A percentile compares a stretch with the other conserved stretches of the same genome.
phyloP scores from a whole-genome alignment of 2,329 filamentous ascomycete species.

The Fonsecaea pedrosoi region DNA sequence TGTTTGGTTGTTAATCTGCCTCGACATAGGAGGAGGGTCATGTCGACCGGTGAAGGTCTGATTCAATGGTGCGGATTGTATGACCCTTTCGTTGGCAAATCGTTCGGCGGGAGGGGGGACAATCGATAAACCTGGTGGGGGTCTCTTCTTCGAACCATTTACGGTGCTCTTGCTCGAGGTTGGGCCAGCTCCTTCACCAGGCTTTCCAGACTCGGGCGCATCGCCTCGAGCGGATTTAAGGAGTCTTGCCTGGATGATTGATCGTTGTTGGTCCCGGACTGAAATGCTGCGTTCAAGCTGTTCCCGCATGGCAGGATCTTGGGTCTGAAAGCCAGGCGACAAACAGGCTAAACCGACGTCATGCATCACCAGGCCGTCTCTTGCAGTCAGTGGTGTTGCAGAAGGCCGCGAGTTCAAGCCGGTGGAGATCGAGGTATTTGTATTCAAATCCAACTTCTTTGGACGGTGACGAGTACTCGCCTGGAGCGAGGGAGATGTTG shows the following conservation, averaged over 20 bases:
- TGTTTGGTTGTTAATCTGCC: conserved; percentile 80
- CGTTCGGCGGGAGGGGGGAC: conserved; percentile 91
- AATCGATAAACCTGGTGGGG: conserved; percentile 89
- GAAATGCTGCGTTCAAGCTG: conserved; percentile 93
- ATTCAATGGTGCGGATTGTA: conserved; percentile 92
- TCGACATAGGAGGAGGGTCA: conserved; percentile 75
- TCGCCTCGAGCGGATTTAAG: conserved; percentile 87
- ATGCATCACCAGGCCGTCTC: conserved; percentile 80
- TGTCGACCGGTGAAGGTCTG: conserved; percentile 94
- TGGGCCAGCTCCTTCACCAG: conserved; percentile 54
- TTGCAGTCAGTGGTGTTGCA: conserved; percentile 71
- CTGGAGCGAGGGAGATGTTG: conserved; percentile 75
- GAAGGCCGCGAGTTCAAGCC: conserved; percentile 62
- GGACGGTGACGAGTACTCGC: conserved; percentile 75
- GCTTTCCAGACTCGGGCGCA: conserved; percentile 65
- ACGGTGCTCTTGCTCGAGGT: conserved; percentile 69
- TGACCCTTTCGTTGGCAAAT: conserved; percentile 91
- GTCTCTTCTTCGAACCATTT: conserved; percentile 69
- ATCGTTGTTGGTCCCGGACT: conserved; percentile 89
- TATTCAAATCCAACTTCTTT: conserved; percentile 76
- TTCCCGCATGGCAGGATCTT: conserved; percentile 95
- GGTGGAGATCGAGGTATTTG: conserved; percentile 52
- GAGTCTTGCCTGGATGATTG: conserved; percentile 89
- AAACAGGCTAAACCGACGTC: conserved; percentile 93
- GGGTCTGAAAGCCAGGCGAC: conserved; percentile 93